These are phyloP conservation scores for Cladorrhinum sp. DNA, from an alignment of 2,329 filamentous ascomycete species.

Conservation along the genomic window DNA sequence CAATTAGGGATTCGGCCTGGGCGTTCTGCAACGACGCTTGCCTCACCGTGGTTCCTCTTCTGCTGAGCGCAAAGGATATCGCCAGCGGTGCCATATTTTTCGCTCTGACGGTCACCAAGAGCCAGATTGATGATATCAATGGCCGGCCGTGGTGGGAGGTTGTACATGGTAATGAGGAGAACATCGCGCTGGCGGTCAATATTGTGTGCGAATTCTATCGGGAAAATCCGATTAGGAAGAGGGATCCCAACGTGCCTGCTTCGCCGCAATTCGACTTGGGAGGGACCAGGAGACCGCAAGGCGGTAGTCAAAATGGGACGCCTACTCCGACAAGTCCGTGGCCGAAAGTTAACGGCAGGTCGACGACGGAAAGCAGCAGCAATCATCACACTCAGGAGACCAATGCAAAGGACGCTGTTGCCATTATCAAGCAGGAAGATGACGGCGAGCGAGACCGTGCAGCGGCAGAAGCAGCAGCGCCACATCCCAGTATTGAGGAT, in stretches of 20 bases:
- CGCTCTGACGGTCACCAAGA: constrained; percentile 70
- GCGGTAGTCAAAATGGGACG: constrained; percentile 44
- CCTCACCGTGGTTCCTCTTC: constrained; percentile 77
- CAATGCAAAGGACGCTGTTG: constrained; percentile 9
- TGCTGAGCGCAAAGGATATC: constrained; percentile 75
- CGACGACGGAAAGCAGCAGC: constrained; percentile 40
- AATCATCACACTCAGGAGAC: constrained; percentile 45
- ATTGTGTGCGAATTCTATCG: constrained; percentile 68
- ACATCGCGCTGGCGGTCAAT: constrained; percentile 70
- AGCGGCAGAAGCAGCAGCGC: not conserved
- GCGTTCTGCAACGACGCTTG: constrained; percentile 90
- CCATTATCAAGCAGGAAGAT: not conserved
- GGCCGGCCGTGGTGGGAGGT: constrained; percentile 86
- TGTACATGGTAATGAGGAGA: constrained; percentile 66
- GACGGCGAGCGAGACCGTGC: not conserved
- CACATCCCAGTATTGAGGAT: constrained; percentile 4
- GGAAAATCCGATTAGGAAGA: constrained; percentile 61
- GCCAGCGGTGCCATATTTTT: constrained; percentile 86
- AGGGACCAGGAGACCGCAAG: constrained; percentile 49
- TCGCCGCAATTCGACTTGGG: constrained; percentile 57
- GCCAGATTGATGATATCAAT: constrained; percentile 67
- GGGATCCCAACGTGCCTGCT: constrained; percentile 48
- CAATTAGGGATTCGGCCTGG: constrained; percentile 82
- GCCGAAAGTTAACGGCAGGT: constrained; percentile 29
- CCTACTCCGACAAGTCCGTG: constrained; percentile 43